A percentile compares a stretch with the other conserved stretches of the same genome.
Evolutionary conservation across 2,329 filamentous ascomycete genomes (phyloP).

Genomic region (Trichoderma asperellum): DNA sequence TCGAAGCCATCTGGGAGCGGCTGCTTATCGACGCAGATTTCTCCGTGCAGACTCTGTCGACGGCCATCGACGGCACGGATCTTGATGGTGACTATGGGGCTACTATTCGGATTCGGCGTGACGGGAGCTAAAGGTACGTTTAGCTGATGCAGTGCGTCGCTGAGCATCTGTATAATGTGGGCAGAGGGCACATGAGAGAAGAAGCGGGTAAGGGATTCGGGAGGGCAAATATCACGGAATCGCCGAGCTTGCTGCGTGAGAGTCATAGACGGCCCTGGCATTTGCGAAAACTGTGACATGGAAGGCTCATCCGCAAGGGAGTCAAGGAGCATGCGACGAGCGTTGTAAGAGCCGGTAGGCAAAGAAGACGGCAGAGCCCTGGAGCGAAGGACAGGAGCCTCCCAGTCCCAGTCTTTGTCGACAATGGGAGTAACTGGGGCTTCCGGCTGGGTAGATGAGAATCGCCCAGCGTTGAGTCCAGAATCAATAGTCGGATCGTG

Average conservation of each 20-base stretch:
- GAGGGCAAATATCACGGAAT: constrained; percentile 89
- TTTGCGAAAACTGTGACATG: constrained; percentile 81
- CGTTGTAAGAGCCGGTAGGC: constrained; percentile 40
- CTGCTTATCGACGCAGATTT: constrained; percentile 72
- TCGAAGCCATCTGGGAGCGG: constrained; percentile 60
- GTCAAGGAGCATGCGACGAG: constrained; percentile 55
- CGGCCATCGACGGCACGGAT: constrained; percentile 76
- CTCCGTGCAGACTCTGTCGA: constrained; percentile 72
- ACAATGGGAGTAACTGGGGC: constrained; percentile 66
- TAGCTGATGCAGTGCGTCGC: constrained; percentile 80
- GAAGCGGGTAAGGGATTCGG: constrained; percentile 87
- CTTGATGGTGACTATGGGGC: constrained; percentile 66
- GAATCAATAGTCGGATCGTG: constrained; percentile 74
- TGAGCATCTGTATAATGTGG: constrained; percentile 77
- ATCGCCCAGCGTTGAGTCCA: constrained; percentile 48
- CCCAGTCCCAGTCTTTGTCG: constrained; percentile 85
- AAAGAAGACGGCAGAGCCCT: constrained; percentile 48
- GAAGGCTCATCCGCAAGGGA: constrained; percentile 83
- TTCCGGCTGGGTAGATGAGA: constrained; percentile 87
- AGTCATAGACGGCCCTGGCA: constrained; percentile 76
- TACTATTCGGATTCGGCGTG: constrained; percentile 53
- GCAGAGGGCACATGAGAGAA: constrained; percentile 78
- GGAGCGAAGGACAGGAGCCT: constrained; percentile 67
- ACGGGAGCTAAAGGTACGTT: constrained; percentile 72
- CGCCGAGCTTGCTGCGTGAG: constrained; percentile 86